Conservation (phyloP, 192 early-diverging fungal species). For the Coemansia sp. region DNA sequence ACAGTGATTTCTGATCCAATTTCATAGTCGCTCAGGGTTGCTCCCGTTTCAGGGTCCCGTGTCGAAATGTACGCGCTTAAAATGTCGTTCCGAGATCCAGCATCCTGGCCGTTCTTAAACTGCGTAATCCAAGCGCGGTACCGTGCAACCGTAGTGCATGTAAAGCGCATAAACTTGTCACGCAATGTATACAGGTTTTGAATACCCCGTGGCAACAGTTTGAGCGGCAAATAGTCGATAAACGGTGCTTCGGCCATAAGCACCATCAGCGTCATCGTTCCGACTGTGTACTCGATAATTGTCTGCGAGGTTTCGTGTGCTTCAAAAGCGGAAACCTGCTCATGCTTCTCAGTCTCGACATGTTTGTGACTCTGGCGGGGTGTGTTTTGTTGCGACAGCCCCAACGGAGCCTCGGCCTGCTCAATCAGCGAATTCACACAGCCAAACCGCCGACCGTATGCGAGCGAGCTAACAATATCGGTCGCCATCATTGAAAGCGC, state of each 20-base stretch:
- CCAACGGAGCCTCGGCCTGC: not conserved
- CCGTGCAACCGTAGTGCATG: too few species aligned
- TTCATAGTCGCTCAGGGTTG: conserved; percentile 5
- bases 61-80: conserved; percentile 16
- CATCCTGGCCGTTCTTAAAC: not conserved
- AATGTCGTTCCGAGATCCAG: conserved; percentile 8
- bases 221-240: not conserved
- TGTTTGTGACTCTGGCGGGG: not conserved
- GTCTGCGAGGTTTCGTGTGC: conserved; percentile 7
- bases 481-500: conserved; percentile 28
- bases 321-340: not conserved
- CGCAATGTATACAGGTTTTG: conserved; percentile 4
- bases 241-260: conserved; percentile 17
- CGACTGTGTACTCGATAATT: conserved; percentile 6
- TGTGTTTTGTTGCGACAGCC: not conserved
- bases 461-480: conserved; percentile 21
- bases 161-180: conserved; percentile 11
- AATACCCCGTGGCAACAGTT: conserved; percentile 2
- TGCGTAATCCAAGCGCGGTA: not conserved
- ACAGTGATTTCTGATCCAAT: conserved; percentile 11
- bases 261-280: conserved; percentile 27
- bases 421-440: conserved; percentile 8
- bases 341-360: not conserved
- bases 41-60: conserved; percentile 23
- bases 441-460: conserved; percentile 15